Evolutionary conservation across 2,329 filamentous ascomycete genomes (phyloP).

Genomic region (Colletotrichum ledebouriae): DNA sequence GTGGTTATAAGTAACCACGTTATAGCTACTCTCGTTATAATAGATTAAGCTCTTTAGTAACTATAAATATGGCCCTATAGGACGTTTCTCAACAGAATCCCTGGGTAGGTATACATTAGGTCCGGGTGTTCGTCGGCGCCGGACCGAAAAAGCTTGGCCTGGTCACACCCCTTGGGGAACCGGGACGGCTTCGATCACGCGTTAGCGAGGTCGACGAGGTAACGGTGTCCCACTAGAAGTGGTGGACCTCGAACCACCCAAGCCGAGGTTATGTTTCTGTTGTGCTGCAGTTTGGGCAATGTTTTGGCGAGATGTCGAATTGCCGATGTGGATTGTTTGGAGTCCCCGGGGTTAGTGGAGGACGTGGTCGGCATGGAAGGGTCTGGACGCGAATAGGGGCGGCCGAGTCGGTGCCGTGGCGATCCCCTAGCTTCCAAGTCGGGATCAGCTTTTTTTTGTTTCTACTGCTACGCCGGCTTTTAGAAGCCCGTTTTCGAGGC

Average conservation of each 20-base stretch:
- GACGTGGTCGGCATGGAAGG: background rate
- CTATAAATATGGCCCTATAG: too few species aligned
- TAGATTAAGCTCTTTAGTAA: too few species aligned
- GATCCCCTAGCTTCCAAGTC: background rate
- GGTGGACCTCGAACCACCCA: background rate
- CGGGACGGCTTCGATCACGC: too few species aligned
- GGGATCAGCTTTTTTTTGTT: too few species aligned
- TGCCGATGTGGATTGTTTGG: conserved; percentile 9
- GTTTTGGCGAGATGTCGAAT: background rate
- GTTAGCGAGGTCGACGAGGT: background rate
- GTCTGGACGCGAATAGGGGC: background rate
- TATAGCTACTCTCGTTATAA: too few species aligned
- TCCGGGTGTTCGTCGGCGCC: too few species aligned
- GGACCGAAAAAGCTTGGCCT: conserved; percentile 7
- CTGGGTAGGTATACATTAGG: background rate
- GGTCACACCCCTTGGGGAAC: background rate
- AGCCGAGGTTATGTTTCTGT: background rate
- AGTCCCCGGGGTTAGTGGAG: background rate
- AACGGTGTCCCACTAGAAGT: background rate
- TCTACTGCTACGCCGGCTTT: too few species aligned
- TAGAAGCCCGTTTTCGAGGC: background rate
- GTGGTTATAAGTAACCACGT: too few species aligned
- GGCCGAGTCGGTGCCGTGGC: background rate
- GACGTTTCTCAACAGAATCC: too few species aligned
- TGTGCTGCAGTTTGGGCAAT: background rate